Conservation (phyloP, 208 protist genomes). For the Acanthamoeba lenticulata region DNA sequence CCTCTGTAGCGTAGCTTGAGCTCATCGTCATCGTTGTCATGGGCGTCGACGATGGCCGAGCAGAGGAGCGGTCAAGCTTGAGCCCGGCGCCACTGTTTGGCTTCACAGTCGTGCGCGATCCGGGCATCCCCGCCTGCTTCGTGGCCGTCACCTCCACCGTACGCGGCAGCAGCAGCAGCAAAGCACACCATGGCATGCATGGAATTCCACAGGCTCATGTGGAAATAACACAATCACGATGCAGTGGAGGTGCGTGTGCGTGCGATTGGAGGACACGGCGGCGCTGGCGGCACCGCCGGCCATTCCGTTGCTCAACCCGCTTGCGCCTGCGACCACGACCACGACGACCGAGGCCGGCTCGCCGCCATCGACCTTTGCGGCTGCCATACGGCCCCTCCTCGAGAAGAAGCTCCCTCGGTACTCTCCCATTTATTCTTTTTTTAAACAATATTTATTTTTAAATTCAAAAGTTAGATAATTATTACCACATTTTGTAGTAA, state of each 20-base stretch:
- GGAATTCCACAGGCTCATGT: too few relatives aligned
- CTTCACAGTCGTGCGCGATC: not conserved
- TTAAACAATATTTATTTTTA: not conserved
- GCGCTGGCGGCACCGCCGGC: not conserved
- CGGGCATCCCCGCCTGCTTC: not conserved
- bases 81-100: not conserved
- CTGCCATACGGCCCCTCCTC: not conserved
- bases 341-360: too few relatives aligned
- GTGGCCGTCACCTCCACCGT: slow-evolving; percentile 26
- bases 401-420: slow-evolving; percentile 54
- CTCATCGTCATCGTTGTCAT: too few relatives aligned
- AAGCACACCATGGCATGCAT: too few relatives aligned
- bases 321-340: too few relatives aligned
- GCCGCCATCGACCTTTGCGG: too few relatives aligned
- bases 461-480: too few relatives aligned
- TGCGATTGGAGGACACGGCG: not conserved
- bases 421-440: not conserved
- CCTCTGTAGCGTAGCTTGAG: too few relatives aligned
- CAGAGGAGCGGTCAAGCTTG: not conserved
- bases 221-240: too few relatives aligned
- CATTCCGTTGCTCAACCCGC: not conserved
- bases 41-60: too few relatives aligned
- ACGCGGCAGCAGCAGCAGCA: too few relatives aligned
- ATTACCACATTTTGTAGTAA: too few relatives aligned
- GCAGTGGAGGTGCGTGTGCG: not conserved